Evolutionary conservation across 306 rosid genomes (phyloP).

Genomic region (Cucurbita maxima): DNA sequence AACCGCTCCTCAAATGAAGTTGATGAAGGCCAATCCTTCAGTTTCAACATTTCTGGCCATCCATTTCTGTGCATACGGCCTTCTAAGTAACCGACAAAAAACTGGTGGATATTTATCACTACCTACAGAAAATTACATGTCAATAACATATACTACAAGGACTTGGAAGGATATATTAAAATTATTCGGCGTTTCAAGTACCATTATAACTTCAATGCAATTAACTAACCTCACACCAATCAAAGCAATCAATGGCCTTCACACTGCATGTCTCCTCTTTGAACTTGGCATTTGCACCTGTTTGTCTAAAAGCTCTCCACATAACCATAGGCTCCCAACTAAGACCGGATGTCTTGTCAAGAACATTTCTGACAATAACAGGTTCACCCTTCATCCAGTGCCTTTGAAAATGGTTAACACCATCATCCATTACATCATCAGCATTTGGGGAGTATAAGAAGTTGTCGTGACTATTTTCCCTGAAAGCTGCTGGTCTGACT

Average conservation of each 20-base stretch:
- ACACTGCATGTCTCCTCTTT: conserved; percentile 30
- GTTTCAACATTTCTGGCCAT: conserved; percentile 35
- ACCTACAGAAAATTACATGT: conserved; percentile 15
- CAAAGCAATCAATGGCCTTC: conserved; percentile 31
- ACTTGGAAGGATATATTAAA: not conserved
- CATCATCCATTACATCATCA: conserved; percentile 9
- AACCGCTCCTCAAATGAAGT: conserved; percentile 27
- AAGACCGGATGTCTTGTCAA: conserved; percentile 33
- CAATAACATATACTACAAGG: not conserved
- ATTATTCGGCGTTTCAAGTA: not conserved
- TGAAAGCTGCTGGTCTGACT: conserved; percentile 21
- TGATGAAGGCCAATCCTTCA: conserved; percentile 38
- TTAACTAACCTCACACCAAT: conserved; percentile 31
- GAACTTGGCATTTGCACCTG: conserved; percentile 23
- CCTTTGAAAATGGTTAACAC: conserved; percentile 22
- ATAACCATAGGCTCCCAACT: conserved; percentile 46
- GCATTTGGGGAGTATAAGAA: conserved; percentile 24
- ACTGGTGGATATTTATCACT: conserved; percentile 27
- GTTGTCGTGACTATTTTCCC: conserved; percentile 20
- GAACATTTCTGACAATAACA: conserved; percentile 31
- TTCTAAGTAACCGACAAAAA: conserved; percentile 24
- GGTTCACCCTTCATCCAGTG: conserved; percentile 37
- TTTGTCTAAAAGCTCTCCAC: conserved; percentile 39
- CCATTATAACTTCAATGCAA: not conserved
- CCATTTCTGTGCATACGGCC: conserved; percentile 18